These are phyloP conservation scores for Sarcodon sp. DNA, from an alignment of 768 basidiomycete genomes.

Conservation along the genomic window DNA sequence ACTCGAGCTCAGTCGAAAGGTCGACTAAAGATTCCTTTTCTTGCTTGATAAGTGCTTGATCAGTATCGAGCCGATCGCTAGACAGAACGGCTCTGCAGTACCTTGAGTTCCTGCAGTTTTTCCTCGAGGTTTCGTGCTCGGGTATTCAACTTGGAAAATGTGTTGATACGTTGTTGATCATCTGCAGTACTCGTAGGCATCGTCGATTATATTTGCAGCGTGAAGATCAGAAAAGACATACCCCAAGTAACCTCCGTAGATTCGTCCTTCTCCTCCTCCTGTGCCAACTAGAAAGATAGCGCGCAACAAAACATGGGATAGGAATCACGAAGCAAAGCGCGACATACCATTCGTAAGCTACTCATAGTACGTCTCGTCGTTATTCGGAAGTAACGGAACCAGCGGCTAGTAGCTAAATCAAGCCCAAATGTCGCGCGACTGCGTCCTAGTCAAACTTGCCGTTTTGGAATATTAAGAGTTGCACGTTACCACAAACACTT, in stretches of 20 bases:
- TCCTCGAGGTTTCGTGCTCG: constrained; percentile 63
- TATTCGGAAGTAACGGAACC: not conserved
- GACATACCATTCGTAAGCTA: constrained; percentile 45
- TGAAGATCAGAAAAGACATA: constrained; percentile 18
- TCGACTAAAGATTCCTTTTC: constrained; percentile 94
- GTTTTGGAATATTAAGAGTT: too few relatives aligned
- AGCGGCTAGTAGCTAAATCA: not conserved
- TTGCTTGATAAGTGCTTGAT: constrained; percentile 35
- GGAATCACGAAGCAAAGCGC: not conserved
- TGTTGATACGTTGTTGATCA: constrained; percentile 77
- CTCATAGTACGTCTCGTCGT: not conserved
- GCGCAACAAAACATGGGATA: not conserved
- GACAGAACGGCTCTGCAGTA: constrained; percentile 13
- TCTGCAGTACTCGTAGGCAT: constrained; percentile 22
- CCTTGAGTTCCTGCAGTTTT: constrained; percentile 62
- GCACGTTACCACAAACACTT: not conserved
- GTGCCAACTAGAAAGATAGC: constrained; percentile 36
- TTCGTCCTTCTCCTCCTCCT: constrained; percentile 67
- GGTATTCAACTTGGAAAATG: constrained; percentile 85
- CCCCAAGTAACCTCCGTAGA: constrained; percentile 79
- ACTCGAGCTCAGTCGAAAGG: constrained; percentile 74
- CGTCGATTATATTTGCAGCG: not conserved
- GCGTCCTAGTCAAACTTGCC: too few relatives aligned
- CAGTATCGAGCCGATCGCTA: not conserved
- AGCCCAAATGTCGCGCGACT: too few relatives aligned